These are phyloP conservation scores for Naganishia friedmannii DNA, from an alignment of 768 basidiomycete genomes.

Conservation along the genomic window DNA sequence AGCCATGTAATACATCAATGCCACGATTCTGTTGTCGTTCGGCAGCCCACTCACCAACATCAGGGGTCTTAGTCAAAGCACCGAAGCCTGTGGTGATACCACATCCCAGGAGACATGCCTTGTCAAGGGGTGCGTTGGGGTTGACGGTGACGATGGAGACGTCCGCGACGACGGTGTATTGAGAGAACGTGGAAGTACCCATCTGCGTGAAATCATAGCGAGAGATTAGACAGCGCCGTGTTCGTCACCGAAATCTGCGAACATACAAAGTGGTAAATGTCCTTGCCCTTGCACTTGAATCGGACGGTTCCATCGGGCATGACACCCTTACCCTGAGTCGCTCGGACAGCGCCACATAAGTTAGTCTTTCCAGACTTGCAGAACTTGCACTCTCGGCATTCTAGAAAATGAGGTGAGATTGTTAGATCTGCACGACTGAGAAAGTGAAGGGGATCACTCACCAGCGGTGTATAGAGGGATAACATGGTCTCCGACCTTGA, in stretches of 20 bases:
- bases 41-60: conserved; percentile 51
- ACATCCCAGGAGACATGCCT: conserved; percentile 88
- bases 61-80: conserved; percentile 84
- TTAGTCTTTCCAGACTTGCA: conserved; percentile 91
- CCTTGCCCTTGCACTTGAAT: conserved; percentile 83
- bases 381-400: conserved; percentile 81
- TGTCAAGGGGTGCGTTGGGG: conserved; percentile 80
- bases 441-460: conserved; percentile 45
- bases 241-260: conserved; percentile 41
- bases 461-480: conserved; percentile 95
- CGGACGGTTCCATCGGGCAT: conserved; percentile 89
- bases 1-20: neutral
- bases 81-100: conserved; percentile 99
- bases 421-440: neutral
- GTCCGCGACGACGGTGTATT: conserved; percentile 97
- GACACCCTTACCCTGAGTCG: conserved; percentile 79
- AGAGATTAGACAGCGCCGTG: neutral
- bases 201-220: conserved; percentile 54
- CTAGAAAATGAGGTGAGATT: conserved; percentile 26
- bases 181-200: conserved; percentile 99
- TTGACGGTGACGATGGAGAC: conserved; percentile 92
- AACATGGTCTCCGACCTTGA: conserved; percentile 86
- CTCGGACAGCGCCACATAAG: conserved; percentile 90
- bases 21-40: neutral
- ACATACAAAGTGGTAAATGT: conserved; percentile 72